Conservation (phyloP, 108 stramenopile species). For the Fistulifera solaris region DNA sequence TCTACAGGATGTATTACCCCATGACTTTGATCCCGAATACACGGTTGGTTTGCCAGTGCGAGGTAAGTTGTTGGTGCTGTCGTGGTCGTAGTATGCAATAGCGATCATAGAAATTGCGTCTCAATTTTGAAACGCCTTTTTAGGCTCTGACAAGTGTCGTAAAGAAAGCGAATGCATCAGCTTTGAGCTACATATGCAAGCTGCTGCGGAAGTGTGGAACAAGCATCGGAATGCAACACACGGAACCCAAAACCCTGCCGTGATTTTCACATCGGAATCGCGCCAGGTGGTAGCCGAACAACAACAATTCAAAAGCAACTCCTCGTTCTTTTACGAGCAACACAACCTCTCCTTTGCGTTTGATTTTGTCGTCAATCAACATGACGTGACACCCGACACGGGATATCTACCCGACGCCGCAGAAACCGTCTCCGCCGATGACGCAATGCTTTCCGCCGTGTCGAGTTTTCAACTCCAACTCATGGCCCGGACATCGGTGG, state of each 20-base stretch:
- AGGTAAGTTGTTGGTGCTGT: too few relatives aligned
- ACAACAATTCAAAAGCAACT: neutral
- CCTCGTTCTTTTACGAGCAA: neutral
- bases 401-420: conserved; percentile 3
- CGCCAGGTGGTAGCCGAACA: conserved; percentile 14
- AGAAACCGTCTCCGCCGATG: conserved; percentile 3
- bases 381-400: conserved; percentile 17
- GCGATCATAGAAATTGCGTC: conserved; percentile 1
- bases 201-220: conserved; percentile 19
- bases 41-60: conserved; percentile 33
- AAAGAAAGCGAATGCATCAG: conserved; percentile 33
- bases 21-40: conserved; percentile 6
- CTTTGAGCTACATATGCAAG: conserved; percentile 30
- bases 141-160: conserved; percentile 39
- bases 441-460: conserved; percentile 20
- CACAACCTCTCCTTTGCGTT: conserved; percentile 1
- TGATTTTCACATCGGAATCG: conserved; percentile 37
- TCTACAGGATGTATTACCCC: conserved; percentile 9
- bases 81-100: too few relatives aligned
- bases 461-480: conserved; percentile 17
- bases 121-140: neutral
- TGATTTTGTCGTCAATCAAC: neutral
- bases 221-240: neutral
- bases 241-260: neutral
- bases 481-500: conserved; percentile 10